Conservation (phyloP, 75 land plant genomes). For the Picea glauca region DNA sequence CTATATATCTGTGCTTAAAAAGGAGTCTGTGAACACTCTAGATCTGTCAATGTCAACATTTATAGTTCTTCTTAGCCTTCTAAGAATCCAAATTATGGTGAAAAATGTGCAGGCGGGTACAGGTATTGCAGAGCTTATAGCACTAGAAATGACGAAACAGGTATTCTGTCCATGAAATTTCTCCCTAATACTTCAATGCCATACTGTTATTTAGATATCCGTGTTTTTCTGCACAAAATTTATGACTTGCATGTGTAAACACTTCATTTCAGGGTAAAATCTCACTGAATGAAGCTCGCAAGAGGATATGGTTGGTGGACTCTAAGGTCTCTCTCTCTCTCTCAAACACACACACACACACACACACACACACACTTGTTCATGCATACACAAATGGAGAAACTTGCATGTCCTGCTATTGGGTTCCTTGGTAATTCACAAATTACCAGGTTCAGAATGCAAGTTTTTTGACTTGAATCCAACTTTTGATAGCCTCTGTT, state of each 20-base stretch:
- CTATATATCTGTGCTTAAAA: neutral
- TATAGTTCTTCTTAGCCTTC: neutral
- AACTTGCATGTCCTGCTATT: neutral
- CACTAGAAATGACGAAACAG: slow-evolving; percentile 74
- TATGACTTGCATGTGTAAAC: neutral
- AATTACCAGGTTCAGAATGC: neutral
- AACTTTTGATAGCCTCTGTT: neutral
- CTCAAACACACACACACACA: neutral
- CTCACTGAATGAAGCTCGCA: slow-evolving; percentile 36
- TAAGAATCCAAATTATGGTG: neutral
- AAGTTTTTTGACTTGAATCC: neutral
- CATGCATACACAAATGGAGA: neutral
- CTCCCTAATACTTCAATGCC: neutral
- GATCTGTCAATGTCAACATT: neutral
- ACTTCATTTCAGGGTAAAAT: slow-evolving; percentile 26
- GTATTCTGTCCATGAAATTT: slow-evolving; percentile 21
- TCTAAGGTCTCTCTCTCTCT: slow-evolving; percentile 31
- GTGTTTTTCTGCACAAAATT: neutral
- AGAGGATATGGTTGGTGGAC: slow-evolving; percentile 40
- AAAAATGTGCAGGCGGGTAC: slow-evolving; percentile 77
- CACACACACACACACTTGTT: neutral
- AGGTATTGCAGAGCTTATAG: slow-evolving; percentile 88
- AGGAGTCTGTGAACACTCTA: neutral
- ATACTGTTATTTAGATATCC: neutral
- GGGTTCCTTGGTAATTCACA: neutral